Conservation (phyloP, 2,329 filamentous ascomycete species). For the Calonectria hongkongensis region DNA sequence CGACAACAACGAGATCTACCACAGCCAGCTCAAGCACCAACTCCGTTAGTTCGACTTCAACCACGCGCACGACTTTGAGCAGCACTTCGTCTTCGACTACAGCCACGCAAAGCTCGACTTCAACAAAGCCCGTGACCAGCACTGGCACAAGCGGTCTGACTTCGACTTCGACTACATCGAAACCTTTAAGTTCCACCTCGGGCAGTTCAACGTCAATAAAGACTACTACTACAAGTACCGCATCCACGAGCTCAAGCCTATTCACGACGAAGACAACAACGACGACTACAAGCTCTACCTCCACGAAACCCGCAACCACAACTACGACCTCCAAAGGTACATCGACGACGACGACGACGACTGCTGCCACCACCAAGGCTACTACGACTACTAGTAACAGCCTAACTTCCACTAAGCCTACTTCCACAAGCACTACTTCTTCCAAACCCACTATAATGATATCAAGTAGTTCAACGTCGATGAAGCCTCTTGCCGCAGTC, state of each 20-base stretch:
- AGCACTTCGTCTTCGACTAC: background rate
- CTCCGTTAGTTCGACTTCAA: background rate
- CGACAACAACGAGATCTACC: background rate
- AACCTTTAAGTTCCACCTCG: background rate
- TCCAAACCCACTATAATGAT: background rate
- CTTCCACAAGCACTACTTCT: background rate
- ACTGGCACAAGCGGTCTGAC: background rate
- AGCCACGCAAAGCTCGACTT: background rate
- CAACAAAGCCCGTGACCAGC: background rate
- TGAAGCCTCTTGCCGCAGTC: background rate
- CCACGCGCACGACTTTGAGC: background rate
- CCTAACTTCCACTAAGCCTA: conserved; percentile 32
- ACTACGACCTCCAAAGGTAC: background rate
- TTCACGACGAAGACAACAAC: conserved; percentile 37
- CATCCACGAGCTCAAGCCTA: background rate
- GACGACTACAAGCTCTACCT: conserved; percentile 15
- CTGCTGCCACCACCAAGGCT: conserved; percentile 45
- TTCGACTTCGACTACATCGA: background rate
- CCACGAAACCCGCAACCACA: conserved; percentile 1
- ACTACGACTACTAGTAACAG: conserved; percentile 42
- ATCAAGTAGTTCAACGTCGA: background rate
- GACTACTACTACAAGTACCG: conserved; percentile 33
- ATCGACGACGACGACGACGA: conserved; percentile 38
- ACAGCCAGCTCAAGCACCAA: background rate
- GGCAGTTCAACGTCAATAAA: background rate